Evolutionary conservation across 2,329 filamentous ascomycete genomes (phyloP).

Genomic region (Verticillium albo-atrum): DNA sequence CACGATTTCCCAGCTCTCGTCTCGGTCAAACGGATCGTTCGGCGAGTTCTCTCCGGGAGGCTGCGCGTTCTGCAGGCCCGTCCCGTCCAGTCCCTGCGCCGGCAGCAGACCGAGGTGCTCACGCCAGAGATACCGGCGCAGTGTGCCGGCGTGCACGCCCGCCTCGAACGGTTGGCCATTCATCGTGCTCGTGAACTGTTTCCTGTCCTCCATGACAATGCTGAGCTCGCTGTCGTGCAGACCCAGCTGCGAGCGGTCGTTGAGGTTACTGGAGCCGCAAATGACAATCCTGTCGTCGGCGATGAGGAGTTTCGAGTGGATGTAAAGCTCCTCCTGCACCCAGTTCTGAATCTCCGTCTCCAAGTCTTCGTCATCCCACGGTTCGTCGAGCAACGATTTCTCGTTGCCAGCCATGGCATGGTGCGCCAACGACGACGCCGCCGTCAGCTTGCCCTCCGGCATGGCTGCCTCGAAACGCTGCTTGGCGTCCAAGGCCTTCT

Average conservation of each 20-base stretch:
- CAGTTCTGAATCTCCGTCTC: constrained; percentile 81
- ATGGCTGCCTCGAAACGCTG: constrained; percentile 46
- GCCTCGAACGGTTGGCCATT: constrained; percentile 72
- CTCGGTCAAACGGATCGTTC: constrained; percentile 58
- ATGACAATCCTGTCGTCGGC: constrained; percentile 82
- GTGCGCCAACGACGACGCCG: constrained; percentile 56
- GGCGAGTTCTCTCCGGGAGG: constrained; percentile 63
- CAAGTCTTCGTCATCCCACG: constrained; percentile 67
- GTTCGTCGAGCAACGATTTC: constrained; percentile 60
- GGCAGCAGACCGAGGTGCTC: constrained; percentile 83
- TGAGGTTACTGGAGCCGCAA: constrained; percentile 85
- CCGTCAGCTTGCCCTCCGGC: constrained; percentile 31
- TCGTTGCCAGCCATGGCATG: constrained; percentile 69
- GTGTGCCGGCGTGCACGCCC: constrained; percentile 75
- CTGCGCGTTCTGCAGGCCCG: constrained; percentile 66
- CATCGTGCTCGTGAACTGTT: constrained; percentile 68
- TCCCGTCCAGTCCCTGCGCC: constrained; percentile 65
- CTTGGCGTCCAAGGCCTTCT: constrained; percentile 42
- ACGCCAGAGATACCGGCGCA: constrained; percentile 80
- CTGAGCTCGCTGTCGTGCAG: constrained; percentile 88
- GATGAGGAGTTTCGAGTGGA: constrained; percentile 88
- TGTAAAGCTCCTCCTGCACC: constrained; percentile 93
- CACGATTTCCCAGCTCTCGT: constrained; percentile 61
- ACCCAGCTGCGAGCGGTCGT: constrained; percentile 84
- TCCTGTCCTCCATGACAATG: constrained; percentile 83